phyloP scores from a whole-genome alignment of 108 stramenopile genomes.

The Pseudonitzschia multistriata region DNA sequence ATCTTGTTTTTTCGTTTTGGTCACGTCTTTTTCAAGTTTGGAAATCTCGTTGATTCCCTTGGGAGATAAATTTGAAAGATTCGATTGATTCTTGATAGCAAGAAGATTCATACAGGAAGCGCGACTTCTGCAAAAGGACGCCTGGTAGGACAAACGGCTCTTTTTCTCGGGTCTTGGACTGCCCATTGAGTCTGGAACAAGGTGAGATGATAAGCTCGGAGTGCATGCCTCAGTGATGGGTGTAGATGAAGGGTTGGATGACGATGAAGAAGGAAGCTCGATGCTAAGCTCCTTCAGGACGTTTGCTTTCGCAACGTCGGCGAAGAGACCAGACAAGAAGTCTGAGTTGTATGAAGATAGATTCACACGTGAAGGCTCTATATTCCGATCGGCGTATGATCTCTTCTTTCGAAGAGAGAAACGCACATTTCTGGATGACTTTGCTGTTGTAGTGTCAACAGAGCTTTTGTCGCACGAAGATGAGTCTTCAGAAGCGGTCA shows the following conservation, averaged over 20 bases:
- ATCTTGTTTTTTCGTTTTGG: conserved; percentile 13
- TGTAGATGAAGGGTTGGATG: background rate
- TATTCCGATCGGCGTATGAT: background rate
- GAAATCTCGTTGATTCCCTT: conserved; percentile 29
- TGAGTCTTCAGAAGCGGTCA: conserved; percentile 9
- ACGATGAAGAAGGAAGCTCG: conserved; percentile 9
- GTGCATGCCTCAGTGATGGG: background rate
- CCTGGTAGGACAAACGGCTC: conserved; percentile 6
- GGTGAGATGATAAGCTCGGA: background rate
- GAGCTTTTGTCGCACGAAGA: background rate
- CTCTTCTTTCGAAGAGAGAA: conserved; percentile 8
- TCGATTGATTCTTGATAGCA: background rate
- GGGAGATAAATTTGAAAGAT: conserved; percentile 4
- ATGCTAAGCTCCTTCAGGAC: conserved; percentile 14
- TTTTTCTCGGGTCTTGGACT: conserved; percentile 29
- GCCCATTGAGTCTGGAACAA: background rate
- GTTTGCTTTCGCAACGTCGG: conserved; percentile 51
- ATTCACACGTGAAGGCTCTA: background rate
- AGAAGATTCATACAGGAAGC: conserved; percentile 21
- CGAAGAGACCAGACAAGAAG: conserved; percentile 52
- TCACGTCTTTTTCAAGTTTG: background rate
- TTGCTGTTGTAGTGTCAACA: conserved; percentile 12
- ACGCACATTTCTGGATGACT: conserved; percentile 2
- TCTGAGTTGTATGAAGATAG: conserved; percentile 54
- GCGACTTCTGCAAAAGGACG: conserved; percentile 7